Percentiles rank a stretch among this genome's conserved stretches.
phyloP scores from a whole-genome alignment of 129 eudicot genomes.

The Flaveria linearis region DNA sequence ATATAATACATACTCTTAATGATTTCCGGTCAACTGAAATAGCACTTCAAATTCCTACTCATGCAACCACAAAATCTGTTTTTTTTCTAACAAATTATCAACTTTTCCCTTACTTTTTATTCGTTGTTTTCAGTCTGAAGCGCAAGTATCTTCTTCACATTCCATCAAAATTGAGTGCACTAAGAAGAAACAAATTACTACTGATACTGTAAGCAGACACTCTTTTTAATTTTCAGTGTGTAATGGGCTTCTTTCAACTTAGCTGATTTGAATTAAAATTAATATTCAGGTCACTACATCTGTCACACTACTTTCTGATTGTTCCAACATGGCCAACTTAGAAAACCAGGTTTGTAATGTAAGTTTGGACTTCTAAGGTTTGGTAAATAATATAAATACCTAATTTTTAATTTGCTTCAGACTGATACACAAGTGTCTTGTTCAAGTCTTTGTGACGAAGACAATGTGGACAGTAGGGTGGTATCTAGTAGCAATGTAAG shows the following conservation, averaged over 20 bases:
- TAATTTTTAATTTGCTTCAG: slow-evolving; percentile 28
- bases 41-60: background rate
- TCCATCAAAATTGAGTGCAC: slow-evolving; percentile 2
- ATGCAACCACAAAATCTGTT: background rate
- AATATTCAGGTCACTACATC: background rate
- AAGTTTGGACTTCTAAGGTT: slow-evolving; percentile 18
- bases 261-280: background rate
- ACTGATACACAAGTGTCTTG: slow-evolving; percentile 30
- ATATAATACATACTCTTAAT: background rate
- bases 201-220: slow-evolving; percentile 26
- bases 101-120: background rate
- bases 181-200: background rate
- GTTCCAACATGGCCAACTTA: background rate
- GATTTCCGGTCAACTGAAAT: background rate
- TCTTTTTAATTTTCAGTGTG: slow-evolving; percentile 13
- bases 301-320: background rate
- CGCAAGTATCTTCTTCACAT: slow-evolving; percentile 18
- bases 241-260: background rate
- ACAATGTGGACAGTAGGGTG: slow-evolving; percentile 1
- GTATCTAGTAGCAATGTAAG: slow-evolving; percentile 14
- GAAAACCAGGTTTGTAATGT: slow-evolving; percentile 17
- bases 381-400: background rate
- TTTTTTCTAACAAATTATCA: background rate
- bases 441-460: slow-evolving; percentile 28
- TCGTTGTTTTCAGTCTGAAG: slow-evolving; percentile 14